phyloP scores from a whole-genome alignment of 305 asterid species.

The Fraxinus baroniana region DNA sequence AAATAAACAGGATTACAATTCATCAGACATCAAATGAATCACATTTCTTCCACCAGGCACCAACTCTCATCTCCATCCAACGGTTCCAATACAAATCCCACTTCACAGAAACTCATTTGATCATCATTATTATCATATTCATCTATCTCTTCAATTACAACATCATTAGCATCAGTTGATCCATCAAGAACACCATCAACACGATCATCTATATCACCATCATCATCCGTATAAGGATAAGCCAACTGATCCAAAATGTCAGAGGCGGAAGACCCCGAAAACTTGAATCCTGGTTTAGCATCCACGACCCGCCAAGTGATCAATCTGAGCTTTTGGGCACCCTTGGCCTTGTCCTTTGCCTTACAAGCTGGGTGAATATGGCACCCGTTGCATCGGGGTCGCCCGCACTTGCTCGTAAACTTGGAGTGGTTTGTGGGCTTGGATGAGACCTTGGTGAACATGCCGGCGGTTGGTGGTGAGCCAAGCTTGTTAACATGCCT shows the following conservation, averaged over 20 bases:
- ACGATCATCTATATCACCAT: conserved; percentile 10
- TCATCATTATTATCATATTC: neutral
- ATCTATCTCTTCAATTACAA: conserved; percentile 21
- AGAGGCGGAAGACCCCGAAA: conserved; percentile 58
- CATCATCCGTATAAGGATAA: neutral
- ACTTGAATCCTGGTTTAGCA: conserved; percentile 37
- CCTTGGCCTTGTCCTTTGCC: conserved; percentile 68
- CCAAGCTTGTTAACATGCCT: conserved; percentile 29
- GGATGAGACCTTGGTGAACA: conserved; percentile 52
- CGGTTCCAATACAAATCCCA: conserved; percentile 48
- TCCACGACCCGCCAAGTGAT: conserved; percentile 59
- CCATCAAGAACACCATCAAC: conserved; percentile 11
- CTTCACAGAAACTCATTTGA: conserved; percentile 60
- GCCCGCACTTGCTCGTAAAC: conserved; percentile 74
- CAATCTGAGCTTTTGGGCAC: conserved; percentile 51
- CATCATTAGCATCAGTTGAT: conserved; percentile 7
- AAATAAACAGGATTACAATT: conserved; percentile 17
- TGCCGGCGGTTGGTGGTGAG: conserved; percentile 63
- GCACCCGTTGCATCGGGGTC: conserved; percentile 53
- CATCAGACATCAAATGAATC: conserved; percentile 15
- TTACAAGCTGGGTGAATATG: conserved; percentile 57
- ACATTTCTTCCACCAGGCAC: conserved; percentile 62
- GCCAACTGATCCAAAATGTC: conserved; percentile 58
- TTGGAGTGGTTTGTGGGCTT: conserved; percentile 88
- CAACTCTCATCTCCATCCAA: conserved; percentile 63